Evolutionary conservation across 805 yeast species (phyloP).

Genomic region (Phaffomyces thermotolerans): DNA sequence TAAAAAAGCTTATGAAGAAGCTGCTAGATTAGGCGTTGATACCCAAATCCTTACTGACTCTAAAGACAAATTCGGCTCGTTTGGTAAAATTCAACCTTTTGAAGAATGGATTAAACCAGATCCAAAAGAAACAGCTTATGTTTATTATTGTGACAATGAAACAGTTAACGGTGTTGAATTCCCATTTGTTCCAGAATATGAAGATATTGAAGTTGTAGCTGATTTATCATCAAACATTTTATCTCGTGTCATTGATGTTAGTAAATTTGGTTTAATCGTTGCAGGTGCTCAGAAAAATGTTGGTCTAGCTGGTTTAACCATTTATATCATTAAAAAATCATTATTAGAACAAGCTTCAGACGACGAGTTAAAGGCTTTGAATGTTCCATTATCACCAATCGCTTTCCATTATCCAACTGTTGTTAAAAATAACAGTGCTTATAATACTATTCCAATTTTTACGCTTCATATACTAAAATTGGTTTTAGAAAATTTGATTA

Average conservation of each 20-base stretch:
- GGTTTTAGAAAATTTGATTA: conserved; percentile 57
- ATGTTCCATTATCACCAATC: conserved; percentile 79
- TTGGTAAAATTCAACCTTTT: conserved; percentile 57
- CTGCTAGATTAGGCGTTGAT: conserved; percentile 72
- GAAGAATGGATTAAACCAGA: conserved; percentile 53
- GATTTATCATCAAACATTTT: conserved; percentile 93
- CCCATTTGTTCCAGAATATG: conserved; percentile 45
- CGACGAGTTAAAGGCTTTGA: conserved; percentile 48
- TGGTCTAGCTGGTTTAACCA: conserved; percentile 92
- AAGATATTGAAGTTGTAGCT: conserved; percentile 75
- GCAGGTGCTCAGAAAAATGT: conserved; percentile 99
- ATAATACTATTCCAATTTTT: conserved; percentile 93
- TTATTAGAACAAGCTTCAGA: conserved; percentile 63
- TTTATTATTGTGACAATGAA: conserved; percentile 93
- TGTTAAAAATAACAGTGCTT: conserved; percentile 83
- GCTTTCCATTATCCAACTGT: conserved; percentile 84
- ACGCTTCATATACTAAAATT: conserved; percentile 80
- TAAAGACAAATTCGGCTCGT: conserved; percentile 48
- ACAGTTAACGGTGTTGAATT: conserved; percentile 91
- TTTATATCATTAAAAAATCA: conserved; percentile 81
- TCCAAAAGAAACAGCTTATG: conserved; percentile 66
- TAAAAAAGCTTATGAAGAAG: conserved; percentile 80
- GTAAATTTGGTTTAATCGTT: conserved; percentile 81
- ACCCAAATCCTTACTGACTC: conserved; percentile 64
- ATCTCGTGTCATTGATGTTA: conserved; percentile 72